A percentile compares a stretch with the other conserved stretches of the same genome.
These are phyloP conservation scores for Colletotrichum plurivorum DNA, from an alignment of 2,329 filamentous ascomycete genomes.

Conservation along the genomic window DNA sequence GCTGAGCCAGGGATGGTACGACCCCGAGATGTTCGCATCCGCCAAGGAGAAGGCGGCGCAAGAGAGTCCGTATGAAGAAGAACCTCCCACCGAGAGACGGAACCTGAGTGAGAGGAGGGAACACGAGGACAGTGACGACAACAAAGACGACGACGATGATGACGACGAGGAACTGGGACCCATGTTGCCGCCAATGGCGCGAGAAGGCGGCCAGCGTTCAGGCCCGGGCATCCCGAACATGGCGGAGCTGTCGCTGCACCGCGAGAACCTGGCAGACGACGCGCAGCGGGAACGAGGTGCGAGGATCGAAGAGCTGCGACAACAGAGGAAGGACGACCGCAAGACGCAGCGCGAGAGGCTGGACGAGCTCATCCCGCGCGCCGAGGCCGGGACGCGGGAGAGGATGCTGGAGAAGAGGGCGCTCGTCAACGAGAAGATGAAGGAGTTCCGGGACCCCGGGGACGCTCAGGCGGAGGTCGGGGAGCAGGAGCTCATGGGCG, in stretches of 20 bases:
- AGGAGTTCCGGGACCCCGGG: conserved; percentile 73
- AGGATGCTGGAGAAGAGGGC: conserved; percentile 88
- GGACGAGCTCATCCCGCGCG: conserved; percentile 86
- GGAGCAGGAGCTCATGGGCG: conserved; percentile 85
- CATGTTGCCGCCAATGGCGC: conserved; percentile 52
- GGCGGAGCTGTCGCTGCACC: conserved; percentile 78
- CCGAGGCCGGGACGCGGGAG: conserved; percentile 86
- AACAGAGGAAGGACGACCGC: conserved; percentile 75
- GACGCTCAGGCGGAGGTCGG: conserved; percentile 65
- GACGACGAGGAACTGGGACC: conserved; percentile 74
- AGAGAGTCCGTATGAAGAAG: not conserved
- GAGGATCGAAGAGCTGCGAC: conserved; percentile 67
- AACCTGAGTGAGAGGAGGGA: not conserved
- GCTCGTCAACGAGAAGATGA: conserved; percentile 79
- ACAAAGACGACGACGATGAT: conserved; percentile 54
- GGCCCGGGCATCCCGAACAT: conserved; percentile 78
- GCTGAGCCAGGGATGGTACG: conserved; percentile 93
- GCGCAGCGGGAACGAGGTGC: conserved; percentile 60
- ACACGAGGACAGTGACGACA: conserved; percentile 41
- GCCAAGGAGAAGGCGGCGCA: conserved; percentile 48
- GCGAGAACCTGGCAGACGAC: conserved; percentile 65
- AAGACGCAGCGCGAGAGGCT: conserved; percentile 77
- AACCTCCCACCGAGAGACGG: conserved; percentile 4
- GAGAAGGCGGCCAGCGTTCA: conserved; percentile 45
- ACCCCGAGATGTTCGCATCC: conserved; percentile 75